Evolutionary conservation across 2,329 filamentous ascomycete genomes (phyloP).

Genomic region (Hypoxylon sp.): DNA sequence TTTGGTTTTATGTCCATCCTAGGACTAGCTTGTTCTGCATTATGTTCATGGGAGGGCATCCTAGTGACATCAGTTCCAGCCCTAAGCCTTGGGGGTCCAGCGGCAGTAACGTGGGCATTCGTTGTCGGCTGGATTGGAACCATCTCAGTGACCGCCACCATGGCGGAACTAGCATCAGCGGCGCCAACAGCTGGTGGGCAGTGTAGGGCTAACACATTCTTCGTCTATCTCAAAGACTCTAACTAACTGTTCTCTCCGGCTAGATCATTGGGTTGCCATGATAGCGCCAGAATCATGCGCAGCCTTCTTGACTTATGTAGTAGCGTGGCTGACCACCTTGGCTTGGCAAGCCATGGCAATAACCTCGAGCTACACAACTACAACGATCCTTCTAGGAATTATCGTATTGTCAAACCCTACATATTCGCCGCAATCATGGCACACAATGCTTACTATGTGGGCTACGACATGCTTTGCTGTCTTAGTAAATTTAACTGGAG

Average conservation of each 20-base stretch:
- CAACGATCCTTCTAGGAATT: slow-evolving; percentile 49
- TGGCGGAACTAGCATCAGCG: slow-evolving; percentile 47
- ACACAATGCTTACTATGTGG: slow-evolving; percentile 50
- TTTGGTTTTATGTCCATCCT: slow-evolving; percentile 49
- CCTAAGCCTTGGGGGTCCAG: slow-evolving; percentile 66
- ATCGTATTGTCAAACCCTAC: slow-evolving; percentile 41
- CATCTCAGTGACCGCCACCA: slow-evolving; percentile 58
- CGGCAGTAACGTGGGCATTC: slow-evolving; percentile 68
- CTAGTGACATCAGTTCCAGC: slow-evolving; percentile 59
- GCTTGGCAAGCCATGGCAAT: slow-evolving; percentile 49
- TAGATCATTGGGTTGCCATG: slow-evolving; percentile 50
- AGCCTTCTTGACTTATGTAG: slow-evolving; percentile 49
- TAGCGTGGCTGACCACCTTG: slow-evolving; percentile 49
- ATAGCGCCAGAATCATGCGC: slow-evolving; percentile 44
- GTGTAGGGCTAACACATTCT: slow-evolving; percentile 30
- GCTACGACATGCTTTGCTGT: slow-evolving; percentile 36
- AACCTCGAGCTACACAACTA: slow-evolving; percentile 43
- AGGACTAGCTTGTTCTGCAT: slow-evolving; percentile 45
- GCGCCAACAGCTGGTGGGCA: slow-evolving; percentile 49
- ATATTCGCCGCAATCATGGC: slow-evolving; percentile 46
- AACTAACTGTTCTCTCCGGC: slow-evolving; percentile 5
- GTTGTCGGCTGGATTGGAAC: slow-evolving; percentile 64
- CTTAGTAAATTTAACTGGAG: slow-evolving; percentile 44
- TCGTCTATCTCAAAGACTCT: slow-evolving; percentile 9
- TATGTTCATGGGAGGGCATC: slow-evolving; percentile 65